Conservation (phyloP, 2,329 filamentous ascomycete species). For the Aphanocladium album region DNA sequence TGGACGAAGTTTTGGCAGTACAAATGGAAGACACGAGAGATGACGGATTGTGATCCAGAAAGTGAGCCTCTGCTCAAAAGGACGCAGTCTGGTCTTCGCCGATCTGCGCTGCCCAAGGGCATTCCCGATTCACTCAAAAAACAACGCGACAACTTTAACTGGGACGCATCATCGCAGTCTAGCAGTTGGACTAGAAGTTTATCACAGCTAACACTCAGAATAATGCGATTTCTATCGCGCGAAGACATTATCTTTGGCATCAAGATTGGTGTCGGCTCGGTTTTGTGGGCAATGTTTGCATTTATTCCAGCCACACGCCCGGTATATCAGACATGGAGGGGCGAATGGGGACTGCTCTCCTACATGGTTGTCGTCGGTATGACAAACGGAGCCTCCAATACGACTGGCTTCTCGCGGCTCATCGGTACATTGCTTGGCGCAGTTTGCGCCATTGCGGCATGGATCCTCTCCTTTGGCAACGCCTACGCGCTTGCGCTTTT, state of each 20-base stretch:
- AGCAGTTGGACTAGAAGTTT: slow-evolving; percentile 38
- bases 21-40: slow-evolving; percentile 18
- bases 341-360: slow-evolving; percentile 92
- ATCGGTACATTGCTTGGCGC: slow-evolving; percentile 82
- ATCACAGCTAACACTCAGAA: slow-evolving; percentile 42
- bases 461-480: slow-evolving; percentile 71
- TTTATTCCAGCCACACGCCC: slow-evolving; percentile 76
- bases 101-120: slow-evolving; percentile 50
- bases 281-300: slow-evolving; percentile 82
- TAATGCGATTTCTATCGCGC: slow-evolving; percentile 44
- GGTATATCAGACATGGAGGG: slow-evolving; percentile 80
- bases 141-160: slow-evolving; percentile 49
- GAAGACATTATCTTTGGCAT: slow-evolving; percentile 71
- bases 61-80: slow-evolving; percentile 35
- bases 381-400: slow-evolving; percentile 95
- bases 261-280: slow-evolving; percentile 88
- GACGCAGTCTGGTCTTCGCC: slow-evolving; percentile 42
- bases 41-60: slow-evolving; percentile 35
- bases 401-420: slow-evolving; percentile 81
- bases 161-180: slow-evolving; percentile 48
- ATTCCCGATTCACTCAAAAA: slow-evolving; percentile 50
- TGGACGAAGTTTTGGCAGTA: slow-evolving; percentile 76
- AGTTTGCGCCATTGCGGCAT: slow-evolving; percentile 66
- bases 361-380: slow-evolving; percentile 99
- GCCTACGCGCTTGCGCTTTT: slow-evolving; percentile 71